These are phyloP conservation scores for Phytophthora multivora DNA, from an alignment of 352 stramenopile species.

Conservation along the genomic window DNA sequence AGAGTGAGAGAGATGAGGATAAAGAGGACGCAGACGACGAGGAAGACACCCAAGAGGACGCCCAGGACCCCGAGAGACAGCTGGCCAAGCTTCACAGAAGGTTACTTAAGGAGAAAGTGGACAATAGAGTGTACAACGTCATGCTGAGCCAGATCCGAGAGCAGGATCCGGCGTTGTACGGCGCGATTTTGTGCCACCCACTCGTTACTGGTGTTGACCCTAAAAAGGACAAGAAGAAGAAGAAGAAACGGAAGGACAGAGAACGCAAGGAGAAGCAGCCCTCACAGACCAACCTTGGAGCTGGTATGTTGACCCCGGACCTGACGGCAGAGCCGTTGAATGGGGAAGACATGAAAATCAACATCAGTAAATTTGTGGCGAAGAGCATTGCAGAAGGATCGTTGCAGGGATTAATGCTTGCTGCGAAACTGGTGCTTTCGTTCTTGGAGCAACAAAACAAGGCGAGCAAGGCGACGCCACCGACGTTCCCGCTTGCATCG, in stretches of 20 bases:
- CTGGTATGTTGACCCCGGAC: constrained; percentile 75
- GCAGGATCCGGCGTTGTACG: constrained; percentile 80
- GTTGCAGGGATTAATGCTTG: constrained; percentile 75
- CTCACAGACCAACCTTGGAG: constrained; percentile 34
- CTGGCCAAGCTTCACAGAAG: constrained; percentile 54
- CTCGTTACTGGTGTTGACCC: constrained; percentile 78
- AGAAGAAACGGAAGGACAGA: constrained; percentile 85
- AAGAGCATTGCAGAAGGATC: constrained; percentile 78
- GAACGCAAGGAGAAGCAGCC: constrained; percentile 76
- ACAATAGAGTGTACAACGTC: constrained; percentile 76
- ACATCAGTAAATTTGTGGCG: constrained; percentile 79
- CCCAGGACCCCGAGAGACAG: constrained; percentile 47
- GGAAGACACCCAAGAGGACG: constrained; percentile 56
- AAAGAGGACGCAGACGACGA: constrained; percentile 58
- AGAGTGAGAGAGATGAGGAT: constrained; percentile 73
- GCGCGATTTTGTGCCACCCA: constrained; percentile 83
- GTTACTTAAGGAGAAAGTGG: constrained; percentile 70
- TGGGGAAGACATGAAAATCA: constrained; percentile 58
- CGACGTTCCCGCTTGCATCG: constrained; percentile 58
- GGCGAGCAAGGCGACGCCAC: constrained; percentile 8
- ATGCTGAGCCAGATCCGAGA: constrained; percentile 84
- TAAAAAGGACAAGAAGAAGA: constrained; percentile 84
- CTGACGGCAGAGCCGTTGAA: constrained; percentile 60
- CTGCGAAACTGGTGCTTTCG: constrained; percentile 70
- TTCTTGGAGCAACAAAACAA: constrained; percentile 40